phyloP scores from a whole-genome alignment of 2,329 filamentous ascomycete species.

The Aspergillus fischeri region DNA sequence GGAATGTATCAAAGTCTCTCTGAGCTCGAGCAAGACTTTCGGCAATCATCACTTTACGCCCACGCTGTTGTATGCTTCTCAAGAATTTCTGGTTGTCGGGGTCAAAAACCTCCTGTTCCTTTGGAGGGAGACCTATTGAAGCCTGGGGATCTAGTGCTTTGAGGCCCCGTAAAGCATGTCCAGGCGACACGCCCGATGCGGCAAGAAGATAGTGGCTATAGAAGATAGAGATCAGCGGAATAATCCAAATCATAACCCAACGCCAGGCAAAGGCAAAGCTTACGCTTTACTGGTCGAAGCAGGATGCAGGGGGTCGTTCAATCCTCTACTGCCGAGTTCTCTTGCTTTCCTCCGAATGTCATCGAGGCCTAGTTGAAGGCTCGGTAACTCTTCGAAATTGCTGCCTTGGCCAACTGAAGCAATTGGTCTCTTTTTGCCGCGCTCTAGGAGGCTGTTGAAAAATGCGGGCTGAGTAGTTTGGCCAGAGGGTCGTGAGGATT shows the following conservation, averaged over 20 bases:
- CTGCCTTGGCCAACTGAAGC: conserved; percentile 55
- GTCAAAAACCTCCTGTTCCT: conserved; percentile 44
- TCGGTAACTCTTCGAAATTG: conserved; percentile 73
- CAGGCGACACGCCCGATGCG: conserved; percentile 86
- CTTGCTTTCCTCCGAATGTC: conserved; percentile 75
- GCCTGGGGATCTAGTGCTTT: conserved; percentile 71
- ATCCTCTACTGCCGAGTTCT: conserved; percentile 66
- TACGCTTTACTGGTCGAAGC: conserved; percentile 51
- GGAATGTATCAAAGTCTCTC: conserved; percentile 85
- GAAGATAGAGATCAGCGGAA: conserved; percentile 8
- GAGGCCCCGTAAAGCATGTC: conserved; percentile 79
- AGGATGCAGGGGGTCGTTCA: conserved; percentile 43
- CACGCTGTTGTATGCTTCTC: conserved; percentile 81
- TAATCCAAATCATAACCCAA: neutral
- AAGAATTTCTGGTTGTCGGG: conserved; percentile 67
- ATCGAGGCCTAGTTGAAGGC: conserved; percentile 83
- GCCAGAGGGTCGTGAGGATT: conserved; percentile 22
- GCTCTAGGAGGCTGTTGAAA: conserved; percentile 61
- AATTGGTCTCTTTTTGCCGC: conserved; percentile 63
- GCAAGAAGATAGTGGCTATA: conserved; percentile 83
- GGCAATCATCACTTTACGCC: conserved; percentile 83
- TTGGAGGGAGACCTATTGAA: conserved; percentile 39
- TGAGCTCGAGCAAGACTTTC: conserved; percentile 87
- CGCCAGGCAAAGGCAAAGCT: conserved; percentile 21
- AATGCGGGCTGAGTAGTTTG: conserved; percentile 52